Percentiles rank a stretch among this genome's conserved stretches.
These are phyloP conservation scores for Borovskyia barvae DNA, from an alignment of 208 protist species.

Conservation along the genomic window DNA sequence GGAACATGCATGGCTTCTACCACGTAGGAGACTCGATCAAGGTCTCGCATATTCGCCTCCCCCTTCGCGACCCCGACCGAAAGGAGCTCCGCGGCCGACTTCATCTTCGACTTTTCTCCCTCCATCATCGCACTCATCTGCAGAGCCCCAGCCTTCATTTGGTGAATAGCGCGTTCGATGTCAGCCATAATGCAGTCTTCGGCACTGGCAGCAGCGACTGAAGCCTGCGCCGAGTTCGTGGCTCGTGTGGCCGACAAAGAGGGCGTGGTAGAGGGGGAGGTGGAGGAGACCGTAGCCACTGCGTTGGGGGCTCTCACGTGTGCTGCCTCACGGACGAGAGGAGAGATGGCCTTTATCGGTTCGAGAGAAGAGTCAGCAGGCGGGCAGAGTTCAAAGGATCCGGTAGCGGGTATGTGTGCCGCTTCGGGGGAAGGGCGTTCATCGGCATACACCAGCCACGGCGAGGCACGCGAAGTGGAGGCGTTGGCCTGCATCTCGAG, in stretches of 20 bases:
- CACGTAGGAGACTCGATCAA: conserved; percentile 29
- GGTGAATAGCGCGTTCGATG: conserved; percentile 42
- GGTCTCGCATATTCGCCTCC: conserved; percentile 22
- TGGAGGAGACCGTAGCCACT: no score
- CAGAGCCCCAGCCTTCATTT: conserved; percentile 59
- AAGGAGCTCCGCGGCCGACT: conserved; percentile 43
- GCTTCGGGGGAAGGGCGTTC: no score
- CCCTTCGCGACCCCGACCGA: conserved; percentile 37
- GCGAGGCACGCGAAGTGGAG: no score
- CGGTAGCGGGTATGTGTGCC: no score
- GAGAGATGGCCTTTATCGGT: no score
- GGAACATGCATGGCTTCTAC: conserved; percentile 7
- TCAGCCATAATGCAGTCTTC: conserved; percentile 54
- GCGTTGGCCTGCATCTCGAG: not conserved
- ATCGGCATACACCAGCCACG: no score
- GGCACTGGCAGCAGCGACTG: not conserved
- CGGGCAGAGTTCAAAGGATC: no score
- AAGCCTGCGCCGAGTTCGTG: not conserved
- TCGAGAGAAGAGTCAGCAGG: no score
- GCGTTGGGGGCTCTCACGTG: no score
- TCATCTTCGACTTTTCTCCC: conserved; percentile 38
- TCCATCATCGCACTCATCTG: conserved; percentile 61
- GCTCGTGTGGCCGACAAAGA: no score
- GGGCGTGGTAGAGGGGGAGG: no score
- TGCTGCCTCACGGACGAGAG: no score